Conservation (phyloP, 2,329 filamentous ascomycete species). For the Aureobasidium subglaciale region DNA sequence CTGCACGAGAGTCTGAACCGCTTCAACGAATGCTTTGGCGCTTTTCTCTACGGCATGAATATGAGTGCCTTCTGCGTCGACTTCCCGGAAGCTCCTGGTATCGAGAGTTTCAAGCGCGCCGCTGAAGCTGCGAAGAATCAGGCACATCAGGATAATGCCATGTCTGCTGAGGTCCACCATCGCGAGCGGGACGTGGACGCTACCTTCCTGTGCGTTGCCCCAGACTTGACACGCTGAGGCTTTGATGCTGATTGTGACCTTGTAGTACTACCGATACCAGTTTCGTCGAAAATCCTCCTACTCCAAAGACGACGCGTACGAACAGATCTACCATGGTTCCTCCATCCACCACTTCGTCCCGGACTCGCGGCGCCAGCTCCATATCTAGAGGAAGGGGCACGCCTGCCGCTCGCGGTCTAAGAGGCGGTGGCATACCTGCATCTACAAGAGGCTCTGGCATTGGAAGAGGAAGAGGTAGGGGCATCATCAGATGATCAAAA, state of each 20-base stretch:
- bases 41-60: constrained; percentile 90
- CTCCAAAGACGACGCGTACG: constrained; percentile 29
- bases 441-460: constrained; percentile 23
- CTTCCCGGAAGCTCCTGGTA: constrained; percentile 65
- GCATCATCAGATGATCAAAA: constrained; percentile 10
- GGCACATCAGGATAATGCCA: constrained; percentile 2
- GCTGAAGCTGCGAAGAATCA: constrained; percentile 9
- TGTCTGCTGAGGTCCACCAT: constrained; percentile 6
- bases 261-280: constrained; percentile 80
- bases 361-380: constrained; percentile 26
- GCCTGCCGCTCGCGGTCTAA: background rate
- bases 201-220: constrained; percentile 66
- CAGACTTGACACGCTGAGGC: background rate
- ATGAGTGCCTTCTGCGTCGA: constrained; percentile 99
- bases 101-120: constrained; percentile 14
- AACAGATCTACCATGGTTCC: constrained; percentile 35
- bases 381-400: constrained; percentile 25
- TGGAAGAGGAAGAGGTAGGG: constrained; percentile 25
- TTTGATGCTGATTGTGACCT: background rate
- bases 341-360: constrained; percentile 17
- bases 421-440: constrained; percentile 24
- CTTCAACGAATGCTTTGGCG: constrained; percentile 93
- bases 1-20: constrained; percentile 92
- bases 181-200: constrained; percentile 53
- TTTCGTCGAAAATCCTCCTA: constrained; percentile 76